Percentiles rank a stretch among this genome's conserved stretches.
Conservation (phyloP, 169 alveolate species). For the Plasmodium sp. region DNA sequence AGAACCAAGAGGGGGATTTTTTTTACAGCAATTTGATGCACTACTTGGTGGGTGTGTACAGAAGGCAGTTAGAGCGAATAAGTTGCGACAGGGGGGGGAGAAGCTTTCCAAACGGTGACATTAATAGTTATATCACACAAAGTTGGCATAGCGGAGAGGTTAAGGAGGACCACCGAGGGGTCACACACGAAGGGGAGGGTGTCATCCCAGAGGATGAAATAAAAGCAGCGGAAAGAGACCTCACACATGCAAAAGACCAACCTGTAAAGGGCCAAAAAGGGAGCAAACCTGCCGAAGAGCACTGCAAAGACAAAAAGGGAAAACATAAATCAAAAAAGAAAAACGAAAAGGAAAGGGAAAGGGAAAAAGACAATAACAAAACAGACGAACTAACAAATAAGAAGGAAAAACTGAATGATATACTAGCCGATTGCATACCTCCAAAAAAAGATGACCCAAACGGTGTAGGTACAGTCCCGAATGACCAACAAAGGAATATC, state of each 20-base stretch:
- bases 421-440: neutral
- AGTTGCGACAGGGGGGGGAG: neutral
- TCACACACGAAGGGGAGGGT: neutral
- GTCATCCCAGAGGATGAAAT: neutral
- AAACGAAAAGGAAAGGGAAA: neutral
- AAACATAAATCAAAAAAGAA: neutral
- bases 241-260: neutral
- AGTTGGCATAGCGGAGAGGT: neutral
- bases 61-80: slow-evolving; percentile 21
- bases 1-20: slow-evolving; percentile 32
- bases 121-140: neutral
- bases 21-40: slow-evolving; percentile 32
- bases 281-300: neutral
- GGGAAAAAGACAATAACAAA: neutral
- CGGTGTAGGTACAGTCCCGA: neutral
- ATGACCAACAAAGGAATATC: neutral
- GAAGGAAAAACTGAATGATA: neutral
- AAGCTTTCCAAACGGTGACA: neutral
- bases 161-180: neutral
- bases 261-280: neutral
- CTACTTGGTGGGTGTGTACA: slow-evolving; percentile 40
- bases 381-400: neutral
- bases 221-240: neutral
- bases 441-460: neutral
- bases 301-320: neutral